Evolutionary conservation across 139 green algal species (phyloP).

Genomic region (Closterium sp.): DNA sequence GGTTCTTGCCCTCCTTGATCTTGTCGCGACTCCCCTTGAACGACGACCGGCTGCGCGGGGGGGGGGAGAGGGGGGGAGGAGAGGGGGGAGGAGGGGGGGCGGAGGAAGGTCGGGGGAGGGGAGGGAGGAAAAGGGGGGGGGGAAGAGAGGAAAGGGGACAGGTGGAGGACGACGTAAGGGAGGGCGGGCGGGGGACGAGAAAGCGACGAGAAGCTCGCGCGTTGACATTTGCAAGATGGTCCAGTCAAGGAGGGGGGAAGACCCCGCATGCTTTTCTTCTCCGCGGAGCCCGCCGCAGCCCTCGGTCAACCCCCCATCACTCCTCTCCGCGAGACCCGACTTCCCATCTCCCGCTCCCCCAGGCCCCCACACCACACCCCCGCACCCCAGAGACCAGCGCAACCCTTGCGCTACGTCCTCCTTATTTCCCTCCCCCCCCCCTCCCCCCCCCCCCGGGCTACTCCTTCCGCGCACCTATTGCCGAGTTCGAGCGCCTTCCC

Average conservation of each 20-base stretch:
- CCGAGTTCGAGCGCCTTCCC: neutral
- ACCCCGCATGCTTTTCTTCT: too few species aligned
- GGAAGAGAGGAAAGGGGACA: conserved; percentile 69
- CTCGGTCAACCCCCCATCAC: too few species aligned
- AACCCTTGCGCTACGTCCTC: too few species aligned
- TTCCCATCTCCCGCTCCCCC: neutral
- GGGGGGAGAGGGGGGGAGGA: conserved; percentile 44
- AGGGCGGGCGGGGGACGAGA: too few species aligned
- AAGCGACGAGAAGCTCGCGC: too few species aligned
- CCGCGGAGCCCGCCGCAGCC: too few species aligned
- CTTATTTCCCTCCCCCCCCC: neutral
- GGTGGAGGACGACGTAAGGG: conserved; percentile 69
- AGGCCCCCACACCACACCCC: neutral
- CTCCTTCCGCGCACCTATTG: neutral
- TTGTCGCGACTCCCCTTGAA: conserved; percentile 15
- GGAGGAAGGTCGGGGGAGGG: conserved; percentile 72
- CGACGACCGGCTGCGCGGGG: conserved; percentile 3
- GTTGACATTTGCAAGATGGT: too few species aligned
- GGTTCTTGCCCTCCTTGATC: conserved; percentile 12
- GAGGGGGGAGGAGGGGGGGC: conserved; percentile 45
- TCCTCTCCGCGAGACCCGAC: too few species aligned
- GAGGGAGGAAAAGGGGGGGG: conserved; percentile 69
- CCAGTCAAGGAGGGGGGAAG: too few species aligned
- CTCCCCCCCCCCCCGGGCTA: neutral
- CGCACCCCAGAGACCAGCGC: too few species aligned